Evolutionary conservation across 2,329 filamentous ascomycete genomes (phyloP).

Genomic region (Botrytis byssoidea): DNA sequence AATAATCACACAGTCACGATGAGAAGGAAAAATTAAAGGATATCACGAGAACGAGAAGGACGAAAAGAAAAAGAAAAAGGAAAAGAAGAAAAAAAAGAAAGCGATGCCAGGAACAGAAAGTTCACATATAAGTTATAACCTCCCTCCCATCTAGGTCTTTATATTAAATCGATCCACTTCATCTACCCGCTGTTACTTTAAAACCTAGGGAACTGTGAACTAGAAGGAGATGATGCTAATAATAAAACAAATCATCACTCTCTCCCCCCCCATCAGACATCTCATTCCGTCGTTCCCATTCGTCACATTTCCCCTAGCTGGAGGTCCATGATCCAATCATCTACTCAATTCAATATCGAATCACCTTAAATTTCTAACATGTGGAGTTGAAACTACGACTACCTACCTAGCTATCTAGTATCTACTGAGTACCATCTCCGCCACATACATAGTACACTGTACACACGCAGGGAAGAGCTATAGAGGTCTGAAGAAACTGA

Average conservation of each 20-base stretch:
- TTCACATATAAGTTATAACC: background rate
- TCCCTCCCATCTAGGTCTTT: background rate
- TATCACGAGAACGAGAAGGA: background rate
- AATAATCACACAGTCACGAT: background rate
- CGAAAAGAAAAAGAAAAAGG: background rate
- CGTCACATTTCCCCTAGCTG: background rate
- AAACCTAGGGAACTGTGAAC: background rate
- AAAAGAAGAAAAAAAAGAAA: background rate
- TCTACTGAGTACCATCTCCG: background rate
- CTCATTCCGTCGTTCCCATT: background rate
- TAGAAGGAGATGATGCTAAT: background rate
- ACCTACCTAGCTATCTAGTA: background rate
- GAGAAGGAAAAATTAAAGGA: background rate
- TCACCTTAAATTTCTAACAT: background rate
- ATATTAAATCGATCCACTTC: slow-evolving; percentile 2
- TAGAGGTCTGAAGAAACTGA: background rate
- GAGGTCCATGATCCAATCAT: background rate
- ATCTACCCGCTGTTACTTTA: background rate
- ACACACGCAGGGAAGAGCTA: background rate
- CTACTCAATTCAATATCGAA: background rate
- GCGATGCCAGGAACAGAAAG: background rate
- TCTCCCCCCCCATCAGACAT: background rate
- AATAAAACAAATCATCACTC: background rate
- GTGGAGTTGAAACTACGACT: background rate
- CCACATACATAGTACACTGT: background rate